phyloP scores from a whole-genome alignment of 2,329 filamentous ascomycete genomes.

The Reticulascus tulasneorum region DNA sequence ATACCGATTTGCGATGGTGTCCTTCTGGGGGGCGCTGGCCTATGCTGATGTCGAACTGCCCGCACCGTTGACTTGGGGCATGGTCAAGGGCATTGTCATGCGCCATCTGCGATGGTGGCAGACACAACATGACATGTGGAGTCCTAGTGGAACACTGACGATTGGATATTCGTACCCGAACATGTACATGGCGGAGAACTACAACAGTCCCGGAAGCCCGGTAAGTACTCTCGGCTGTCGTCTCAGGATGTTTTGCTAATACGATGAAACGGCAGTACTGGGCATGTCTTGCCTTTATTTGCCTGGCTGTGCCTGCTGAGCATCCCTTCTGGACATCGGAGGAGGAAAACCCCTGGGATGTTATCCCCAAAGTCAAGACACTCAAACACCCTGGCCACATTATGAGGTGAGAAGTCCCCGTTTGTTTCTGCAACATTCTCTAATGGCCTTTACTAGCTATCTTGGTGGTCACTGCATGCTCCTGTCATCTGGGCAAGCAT shows the following conservation, averaged over 20 bases:
- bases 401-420: too few species aligned
- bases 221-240: slow-evolving; percentile 27
- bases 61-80: slow-evolving; percentile 69
- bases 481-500: slow-evolving; percentile 73
- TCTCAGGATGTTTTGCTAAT: neutral
- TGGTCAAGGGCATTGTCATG: slow-evolving; percentile 71
- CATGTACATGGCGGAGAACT: slow-evolving; percentile 79
- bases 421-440: slow-evolving; percentile 14
- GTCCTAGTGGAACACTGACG: slow-evolving; percentile 67
- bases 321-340: slow-evolving; percentile 73
- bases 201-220: slow-evolving; percentile 70
- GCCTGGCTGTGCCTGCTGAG: slow-evolving; percentile 61
- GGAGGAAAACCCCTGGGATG: slow-evolving; percentile 56
- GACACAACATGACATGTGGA: slow-evolving; percentile 70
- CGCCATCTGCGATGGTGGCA: slow-evolving; percentile 79
- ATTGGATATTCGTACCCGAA: slow-evolving; percentile 77
- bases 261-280: slow-evolving; percentile 54
- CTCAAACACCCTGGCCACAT: slow-evolving; percentile 71
- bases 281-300: slow-evolving; percentile 75
- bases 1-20: slow-evolving; percentile 83
- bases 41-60: slow-evolving; percentile 73
- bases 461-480: slow-evolving; percentile 73
- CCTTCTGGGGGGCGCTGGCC: slow-evolving; percentile 74
- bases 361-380: slow-evolving; percentile 55
- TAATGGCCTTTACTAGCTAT: too few species aligned